Evolutionary conservation across 2,329 filamentous ascomycete species (phyloP).

Genomic region (Aspergillus fumigatus): DNA sequence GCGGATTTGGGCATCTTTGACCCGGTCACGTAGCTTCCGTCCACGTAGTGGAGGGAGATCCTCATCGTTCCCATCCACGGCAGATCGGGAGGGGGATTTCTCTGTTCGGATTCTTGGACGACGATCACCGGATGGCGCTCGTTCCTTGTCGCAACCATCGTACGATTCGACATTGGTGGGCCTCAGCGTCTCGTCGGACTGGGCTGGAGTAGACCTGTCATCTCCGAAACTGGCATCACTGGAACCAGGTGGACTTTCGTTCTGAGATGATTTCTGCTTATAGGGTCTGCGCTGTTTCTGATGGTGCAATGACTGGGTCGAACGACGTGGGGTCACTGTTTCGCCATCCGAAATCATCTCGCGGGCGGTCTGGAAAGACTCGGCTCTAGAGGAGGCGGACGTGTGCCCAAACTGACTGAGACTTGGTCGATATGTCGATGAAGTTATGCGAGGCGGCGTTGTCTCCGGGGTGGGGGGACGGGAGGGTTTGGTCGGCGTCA

Average conservation of each 20-base stretch:
- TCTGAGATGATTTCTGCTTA: conserved; percentile 14
- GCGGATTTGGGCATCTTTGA: conserved; percentile 24
- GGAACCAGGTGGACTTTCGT: conserved; percentile 19
- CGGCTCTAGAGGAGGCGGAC: conserved; percentile 56
- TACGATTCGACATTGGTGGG: neutral
- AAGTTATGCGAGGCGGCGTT: conserved; percentile 58
- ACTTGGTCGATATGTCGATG: conserved; percentile 30
- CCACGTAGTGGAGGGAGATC: conserved; percentile 22
- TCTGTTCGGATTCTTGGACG: neutral
- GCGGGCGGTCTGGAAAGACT: conserved; percentile 67
- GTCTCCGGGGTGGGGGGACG: conserved; percentile 72
- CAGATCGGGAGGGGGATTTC: conserved; percentile 1
- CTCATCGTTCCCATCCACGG: conserved; percentile 14
- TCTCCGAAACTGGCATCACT: conserved; percentile 3
- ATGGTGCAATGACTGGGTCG: conserved; percentile 16
- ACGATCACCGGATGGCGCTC: neutral
- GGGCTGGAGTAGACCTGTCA: neutral
- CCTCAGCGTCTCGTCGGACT: neutral
- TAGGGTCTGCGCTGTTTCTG: conserved; percentile 13
- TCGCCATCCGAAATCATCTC: conserved; percentile 63
- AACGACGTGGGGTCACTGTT: conserved; percentile 29
- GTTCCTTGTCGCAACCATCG: neutral
- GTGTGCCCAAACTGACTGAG: conserved; percentile 52
- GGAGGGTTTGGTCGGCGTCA: conserved; percentile 60
- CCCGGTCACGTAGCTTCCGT: conserved; percentile 30